Base-by-base conservation (phyloP, 2,329 filamentous ascomycete species). In the Fusarium tanahbumbuense region DNA sequence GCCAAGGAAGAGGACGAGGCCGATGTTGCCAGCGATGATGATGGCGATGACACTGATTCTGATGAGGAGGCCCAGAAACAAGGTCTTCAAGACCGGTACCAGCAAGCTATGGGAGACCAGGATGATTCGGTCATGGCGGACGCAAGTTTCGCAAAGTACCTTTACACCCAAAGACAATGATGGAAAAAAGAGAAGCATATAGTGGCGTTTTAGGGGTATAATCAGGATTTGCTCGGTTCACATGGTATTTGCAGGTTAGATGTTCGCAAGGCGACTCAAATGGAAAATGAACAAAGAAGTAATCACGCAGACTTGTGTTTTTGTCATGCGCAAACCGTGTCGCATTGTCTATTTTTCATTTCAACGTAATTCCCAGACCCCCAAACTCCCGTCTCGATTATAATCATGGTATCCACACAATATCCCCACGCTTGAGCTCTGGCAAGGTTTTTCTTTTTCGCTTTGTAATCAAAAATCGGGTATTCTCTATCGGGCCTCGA, bases 401-500 rank as follows among this genome's bases (percentile, higher is more conserved):
- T 37, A 75, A 61, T 61, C 61, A 70, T 69, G 56, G 58, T 70
- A 58, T 58, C 62, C 66, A 70, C 62, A 70, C 58, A 60, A 48
- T 63, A 68, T 52, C 41, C 45, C 53, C 20, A 13, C 56, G 34
- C 48, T 63, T 37, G 27, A 64, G 18, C 37, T 58, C 32, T 64
- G 30, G 44, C 20, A 58, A 27, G 44, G n/a, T 56, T 46, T 68
- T 60, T 53, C 52, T 56, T 25, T 27, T 25, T 64, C 64, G 60
- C 56, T 60, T 70, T 28, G 60, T 65, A 50, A 41, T 60, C 44
- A 27, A 59, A 46, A 20, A 45, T 58, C 27, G 40, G 34, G 28
- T 20, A 12, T 32, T 41, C 50, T 40, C 60, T 68, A 98, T 82
- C 95, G 89, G 54, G 96, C 96, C 85, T 99, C 94, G 77, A 99